Evolutionary conservation across 345 rosid genomes (phyloP), one percentile per base, ranked within the genome.

Genomic region (Hypericum androsaemum): DNA sequence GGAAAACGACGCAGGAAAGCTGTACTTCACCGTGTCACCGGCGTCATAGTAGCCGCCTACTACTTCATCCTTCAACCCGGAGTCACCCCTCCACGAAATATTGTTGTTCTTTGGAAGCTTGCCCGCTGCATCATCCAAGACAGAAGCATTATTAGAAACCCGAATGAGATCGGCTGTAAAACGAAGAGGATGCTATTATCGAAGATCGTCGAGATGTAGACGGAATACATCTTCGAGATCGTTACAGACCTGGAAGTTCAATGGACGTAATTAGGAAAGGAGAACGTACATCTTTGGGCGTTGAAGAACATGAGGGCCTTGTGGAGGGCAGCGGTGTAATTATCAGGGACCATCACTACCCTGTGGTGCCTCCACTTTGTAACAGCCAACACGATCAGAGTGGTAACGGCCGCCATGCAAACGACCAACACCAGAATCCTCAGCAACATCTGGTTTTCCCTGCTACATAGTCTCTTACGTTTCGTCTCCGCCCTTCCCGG

Each of bases 221-320:
- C 4, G 32, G 32, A 22, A n/a, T n/a, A 1, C 32, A 22, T 22
- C 32, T 22, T 22, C 32, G 32, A 22, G 32, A 22, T 22, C 4
- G 32, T 22, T 22, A 22, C 32, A 22, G 32, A 22, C 32, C 1
- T 22, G 1, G 32, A 22, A 22, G 32, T 10, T 11, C 22, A 49
- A 49, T 13, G 9, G 11, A 49, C 7, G 53, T 15, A 36, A 35
- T 40, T 51, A 43, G 37, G 35, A n/a, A 37, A 10, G 13, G 51
- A 35, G 9, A 50, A 15, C 71, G 2, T 37, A 62, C 63, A 62
- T 37, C 59, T 40, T 53, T 52, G 63, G 5, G 64, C 70, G 17
- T 65, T 47, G 49, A 65, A 59, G 70, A 65, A 59, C 64, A 53
- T 11, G 41, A 65, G 70, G 10, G 60, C 51, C 32, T 11, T 43